A percentile compares a stretch with the other conserved stretches of the same genome.
These are phyloP conservation scores for Penicillium oxalicum DNA, from an alignment of 2,329 filamentous ascomycete species.

Conservation along the genomic window DNA sequence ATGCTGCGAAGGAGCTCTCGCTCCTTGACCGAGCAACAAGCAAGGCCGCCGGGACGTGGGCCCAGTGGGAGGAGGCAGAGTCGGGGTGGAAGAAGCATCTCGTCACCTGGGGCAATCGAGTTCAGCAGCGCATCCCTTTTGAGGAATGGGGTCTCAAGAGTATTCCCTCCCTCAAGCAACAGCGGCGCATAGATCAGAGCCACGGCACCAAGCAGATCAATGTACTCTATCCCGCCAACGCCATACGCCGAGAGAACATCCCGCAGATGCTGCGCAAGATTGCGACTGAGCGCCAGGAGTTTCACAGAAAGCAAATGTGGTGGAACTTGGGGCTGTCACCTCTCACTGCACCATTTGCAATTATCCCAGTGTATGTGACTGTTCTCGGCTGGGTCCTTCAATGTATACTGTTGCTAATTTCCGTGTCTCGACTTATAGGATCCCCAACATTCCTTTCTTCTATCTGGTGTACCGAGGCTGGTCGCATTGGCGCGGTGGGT, in stretches of 20 bases:
- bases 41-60: constrained; percentile 73
- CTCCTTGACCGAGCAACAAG: constrained; percentile 63
- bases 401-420: constrained; percentile 6
- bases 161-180: constrained; percentile 71
- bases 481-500: constrained; percentile 71
- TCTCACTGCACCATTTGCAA: constrained; percentile 70
- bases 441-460: constrained; percentile 95
- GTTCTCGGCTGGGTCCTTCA: not conserved
- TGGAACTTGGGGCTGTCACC: constrained; percentile 82
- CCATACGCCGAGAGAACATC: constrained; percentile 61
- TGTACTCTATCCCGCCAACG: constrained; percentile 62
- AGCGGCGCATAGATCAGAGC: constrained; percentile 58
- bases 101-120: constrained; percentile 77
- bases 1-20: constrained; percentile 50
- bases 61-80: constrained; percentile 77
- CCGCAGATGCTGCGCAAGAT: constrained; percentile 61
- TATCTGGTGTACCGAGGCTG: constrained; percentile 85
- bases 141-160: constrained; percentile 98
- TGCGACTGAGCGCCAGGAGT: constrained; percentile 69
- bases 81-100: constrained; percentile 82
- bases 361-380: constrained; percentile 71
- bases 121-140: constrained; percentile 81
- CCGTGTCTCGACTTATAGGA: constrained; percentile 42
- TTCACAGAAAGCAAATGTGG: constrained; percentile 71
- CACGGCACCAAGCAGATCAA: constrained; percentile 62